phyloP scores from a whole-genome alignment of 306 rosid genomes.

The Boehmeria nivea region DNA sequence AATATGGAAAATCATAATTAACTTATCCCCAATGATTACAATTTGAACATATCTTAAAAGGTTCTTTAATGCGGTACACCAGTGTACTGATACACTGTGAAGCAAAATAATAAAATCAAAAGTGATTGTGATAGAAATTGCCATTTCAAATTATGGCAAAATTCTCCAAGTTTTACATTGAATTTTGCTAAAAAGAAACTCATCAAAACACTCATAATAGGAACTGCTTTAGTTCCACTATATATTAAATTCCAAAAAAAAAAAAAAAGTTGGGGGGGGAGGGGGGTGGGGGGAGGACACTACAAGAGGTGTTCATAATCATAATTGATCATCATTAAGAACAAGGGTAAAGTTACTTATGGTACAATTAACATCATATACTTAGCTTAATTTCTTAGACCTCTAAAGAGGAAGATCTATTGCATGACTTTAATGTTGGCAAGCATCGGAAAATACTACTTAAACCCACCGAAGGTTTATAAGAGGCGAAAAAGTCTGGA shows the following conservation, averaged over 20 bases:
- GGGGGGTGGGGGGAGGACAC: neutral
- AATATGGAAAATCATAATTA: no score
- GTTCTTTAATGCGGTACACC: no score
- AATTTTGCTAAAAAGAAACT: neutral
- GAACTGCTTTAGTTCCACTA: slow-evolving; percentile 23
- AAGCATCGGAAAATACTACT: slow-evolving; percentile 38
- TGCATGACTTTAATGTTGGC: slow-evolving; percentile 39
- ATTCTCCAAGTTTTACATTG: neutral
- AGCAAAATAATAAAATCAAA: no score
- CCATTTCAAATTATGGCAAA: no score
- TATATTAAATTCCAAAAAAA: slow-evolving; percentile 5
- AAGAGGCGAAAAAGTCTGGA: slow-evolving; percentile 60
- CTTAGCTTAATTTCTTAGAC: slow-evolving; percentile 16
- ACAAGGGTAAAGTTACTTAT: slow-evolving; percentile 11
- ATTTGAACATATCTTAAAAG: no score
- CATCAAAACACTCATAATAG: neutral
- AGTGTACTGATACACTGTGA: no score
- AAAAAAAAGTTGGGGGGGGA: slow-evolving; percentile 6
- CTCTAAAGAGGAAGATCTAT: slow-evolving; percentile 31
- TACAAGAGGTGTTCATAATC: slow-evolving; percentile 6
- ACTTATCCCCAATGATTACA: no score
- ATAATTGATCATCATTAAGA: slow-evolving; percentile 11
- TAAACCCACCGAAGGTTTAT: slow-evolving; percentile 30
- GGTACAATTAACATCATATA: slow-evolving; percentile 22
- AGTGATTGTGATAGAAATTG: no score